Percentiles rank a stretch among this genome's conserved stretches.
These are phyloP conservation scores for Neofusicoccum sp. DNA, from an alignment of 2,329 filamentous ascomycete species.

Conservation along the genomic window DNA sequence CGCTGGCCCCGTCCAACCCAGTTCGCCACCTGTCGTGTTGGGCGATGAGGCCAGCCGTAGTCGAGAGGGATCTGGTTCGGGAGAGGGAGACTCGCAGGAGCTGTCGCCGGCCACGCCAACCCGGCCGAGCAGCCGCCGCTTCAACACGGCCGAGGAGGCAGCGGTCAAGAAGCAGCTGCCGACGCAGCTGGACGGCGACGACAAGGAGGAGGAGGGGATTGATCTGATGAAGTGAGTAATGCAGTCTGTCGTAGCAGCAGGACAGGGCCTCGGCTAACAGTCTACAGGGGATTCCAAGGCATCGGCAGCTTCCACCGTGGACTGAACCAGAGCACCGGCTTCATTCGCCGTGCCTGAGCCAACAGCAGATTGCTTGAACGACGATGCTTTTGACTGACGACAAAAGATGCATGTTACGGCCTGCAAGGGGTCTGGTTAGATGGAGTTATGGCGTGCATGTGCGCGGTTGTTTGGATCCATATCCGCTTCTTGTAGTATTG, in stretches of 20 bases:
- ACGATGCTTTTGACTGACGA: background rate
- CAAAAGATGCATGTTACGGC: background rate
- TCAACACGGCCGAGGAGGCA: conserved; percentile 18
- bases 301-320: conserved; percentile 49
- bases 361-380: background rate
- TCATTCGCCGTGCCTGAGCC: conserved; percentile 19
- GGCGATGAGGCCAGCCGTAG: conserved; percentile 34
- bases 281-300: conserved; percentile 50
- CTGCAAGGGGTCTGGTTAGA: background rate
- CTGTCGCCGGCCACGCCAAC: conserved; percentile 18
- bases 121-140: conserved; percentile 20
- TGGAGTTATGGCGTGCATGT: background rate
- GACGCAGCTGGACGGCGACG: conserved; percentile 35
- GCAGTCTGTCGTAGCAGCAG: background rate
- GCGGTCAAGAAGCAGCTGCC: conserved; percentile 22
- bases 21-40: conserved; percentile 39
- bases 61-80: conserved; percentile 15
- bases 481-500: conserved; percentile 3
- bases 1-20: conserved; percentile 35
- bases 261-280: background rate
- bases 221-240: conserved; percentile 52
- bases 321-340: conserved; percentile 18
- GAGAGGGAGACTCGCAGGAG: conserved; percentile 19
- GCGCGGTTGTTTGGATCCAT: background rate
- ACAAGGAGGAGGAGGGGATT: conserved; percentile 50